Evolutionary conservation across 177 flowering plant species (phyloP), one percentile per base, ranked within the genome.

Genomic region (Vitis hybrid): DNA sequence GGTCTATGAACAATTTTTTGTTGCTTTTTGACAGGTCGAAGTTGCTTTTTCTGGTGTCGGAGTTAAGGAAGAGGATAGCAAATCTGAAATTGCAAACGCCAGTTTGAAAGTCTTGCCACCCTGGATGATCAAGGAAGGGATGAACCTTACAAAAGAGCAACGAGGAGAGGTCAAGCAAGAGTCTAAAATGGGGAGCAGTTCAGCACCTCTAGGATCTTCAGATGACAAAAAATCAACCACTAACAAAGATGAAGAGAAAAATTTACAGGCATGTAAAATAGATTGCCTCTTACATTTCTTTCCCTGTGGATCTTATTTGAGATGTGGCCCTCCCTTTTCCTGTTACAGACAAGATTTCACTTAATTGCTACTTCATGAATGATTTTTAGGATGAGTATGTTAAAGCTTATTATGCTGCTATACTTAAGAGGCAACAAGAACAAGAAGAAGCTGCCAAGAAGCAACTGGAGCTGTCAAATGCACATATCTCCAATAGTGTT

Each of bases 81-180:
- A 90, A 80, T 78, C 94, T 66, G 93, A 81, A 65, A 70, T 16
- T 80, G 78, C 75, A 50, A 55, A 72, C 66, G 53, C 79, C 10
- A 60, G 81, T 61, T 77, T 76, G 83, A 96, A 93, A 83, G 94
- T 92, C 64, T 72, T 96, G 75, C 99, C 99, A 60, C 98, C 98
- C 29, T 93, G 99, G 99, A 93, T 95, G 99, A 95, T 95, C 67
- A 93, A 84, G 81, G 79, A 89, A 83, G 97, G 98, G 62, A 93
- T 96, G 99, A 86, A 86, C 60, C 92, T 96, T 59, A 92, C 98
- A 15, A 85, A 81, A 65, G 97, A 90, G 75, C 99, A 96, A 76
- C 94, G 92, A 59, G 98, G 97, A 57, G 95, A 84, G 73, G 72
- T 76, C 66, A 84, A 82, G 79, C 83, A 80, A 67, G 97, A 90